phyloP scores from a whole-genome alignment of 1,284 basidiomycete genomes.

The Somion occarium region DNA sequence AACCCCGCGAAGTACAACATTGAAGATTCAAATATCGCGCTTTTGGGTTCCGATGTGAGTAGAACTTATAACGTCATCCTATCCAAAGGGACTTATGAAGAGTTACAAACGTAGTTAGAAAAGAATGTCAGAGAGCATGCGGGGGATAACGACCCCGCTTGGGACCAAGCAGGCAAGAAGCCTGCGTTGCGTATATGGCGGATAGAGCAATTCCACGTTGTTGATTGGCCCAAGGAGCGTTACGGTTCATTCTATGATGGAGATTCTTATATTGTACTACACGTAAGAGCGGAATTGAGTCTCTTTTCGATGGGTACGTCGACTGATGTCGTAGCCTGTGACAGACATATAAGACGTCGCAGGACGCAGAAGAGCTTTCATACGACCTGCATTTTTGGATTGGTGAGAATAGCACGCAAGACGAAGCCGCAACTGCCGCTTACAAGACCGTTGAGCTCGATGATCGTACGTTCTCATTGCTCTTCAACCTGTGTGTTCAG shows the following conservation, averaged over 20 bases:
- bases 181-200: slow-evolving; percentile 52
- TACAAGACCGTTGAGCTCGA: slow-evolving; percentile 69
- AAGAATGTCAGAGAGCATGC: slow-evolving; percentile 50
- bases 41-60: slow-evolving; percentile 57
- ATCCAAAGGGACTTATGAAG: background rate
- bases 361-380: slow-evolving; percentile 41
- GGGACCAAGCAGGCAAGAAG: slow-evolving; percentile 41
- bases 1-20: slow-evolving; percentile 46
- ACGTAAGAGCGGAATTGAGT: slow-evolving; percentile 40
- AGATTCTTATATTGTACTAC: slow-evolving; percentile 60
- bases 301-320: background rate
- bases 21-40: slow-evolving; percentile 56
- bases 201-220: slow-evolving; percentile 52
- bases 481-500: background rate
- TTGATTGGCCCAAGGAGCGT: slow-evolving; percentile 47
- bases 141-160: slow-evolving; percentile 48
- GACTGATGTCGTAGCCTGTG: slow-evolving; percentile 21
- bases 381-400: slow-evolving; percentile 68
- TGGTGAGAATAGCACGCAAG: slow-evolving; percentile 52
- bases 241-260: slow-evolving; percentile 57
- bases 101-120: slow-evolving; percentile 39
- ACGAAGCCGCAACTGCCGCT: slow-evolving; percentile 62
- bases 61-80: background rate
- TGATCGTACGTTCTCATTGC: slow-evolving; percentile 41
- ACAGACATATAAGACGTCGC: slow-evolving; percentile 48